Conservation (phyloP, 2,329 filamentous ascomycete genomes). For the Phialophora expanda region DNA sequence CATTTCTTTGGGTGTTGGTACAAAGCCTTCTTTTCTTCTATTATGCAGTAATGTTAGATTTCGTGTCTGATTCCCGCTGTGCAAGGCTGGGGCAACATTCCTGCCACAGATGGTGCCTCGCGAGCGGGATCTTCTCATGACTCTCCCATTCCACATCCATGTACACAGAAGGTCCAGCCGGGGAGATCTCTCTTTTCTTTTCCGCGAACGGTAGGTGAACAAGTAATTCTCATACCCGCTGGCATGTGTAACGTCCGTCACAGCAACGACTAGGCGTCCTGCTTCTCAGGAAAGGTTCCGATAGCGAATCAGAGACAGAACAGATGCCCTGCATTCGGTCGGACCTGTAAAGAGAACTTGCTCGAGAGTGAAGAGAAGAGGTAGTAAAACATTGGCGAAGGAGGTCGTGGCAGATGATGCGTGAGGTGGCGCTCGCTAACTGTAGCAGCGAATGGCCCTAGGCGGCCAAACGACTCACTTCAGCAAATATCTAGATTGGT, state of each 20-base stretch:
- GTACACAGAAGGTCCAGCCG: conserved; percentile 9
- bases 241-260: background rate
- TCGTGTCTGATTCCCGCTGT: conserved; percentile 8
- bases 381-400: conserved; percentile 49
- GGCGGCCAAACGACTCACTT: background rate
- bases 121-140: conserved; percentile 9
- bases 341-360: conserved; percentile 9
- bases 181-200: conserved; percentile 6
- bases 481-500: conserved; percentile 51
- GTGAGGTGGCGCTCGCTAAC: background rate
- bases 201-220: background rate
- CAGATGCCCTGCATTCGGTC: background rate
- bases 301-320: background rate
- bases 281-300: background rate
- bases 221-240: background rate
- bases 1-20: conserved; percentile 25
- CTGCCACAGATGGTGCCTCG: conserved; percentile 1
- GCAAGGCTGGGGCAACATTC: background rate
- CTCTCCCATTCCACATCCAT: conserved; percentile 11
- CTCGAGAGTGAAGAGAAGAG: conserved; percentile 46
- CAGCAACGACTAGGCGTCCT: background rate
- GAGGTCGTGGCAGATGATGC: conserved; percentile 5
- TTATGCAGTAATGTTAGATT: conserved; percentile 34
- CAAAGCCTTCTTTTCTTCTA: conserved; percentile 31
- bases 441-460: conserved; percentile 1